A percentile compares a stretch with the other conserved stretches of the same genome.
Evolutionary conservation across 805 yeast genomes (phyloP).

Genomic region (Schizosaccharomyces osmophilus): DNA sequence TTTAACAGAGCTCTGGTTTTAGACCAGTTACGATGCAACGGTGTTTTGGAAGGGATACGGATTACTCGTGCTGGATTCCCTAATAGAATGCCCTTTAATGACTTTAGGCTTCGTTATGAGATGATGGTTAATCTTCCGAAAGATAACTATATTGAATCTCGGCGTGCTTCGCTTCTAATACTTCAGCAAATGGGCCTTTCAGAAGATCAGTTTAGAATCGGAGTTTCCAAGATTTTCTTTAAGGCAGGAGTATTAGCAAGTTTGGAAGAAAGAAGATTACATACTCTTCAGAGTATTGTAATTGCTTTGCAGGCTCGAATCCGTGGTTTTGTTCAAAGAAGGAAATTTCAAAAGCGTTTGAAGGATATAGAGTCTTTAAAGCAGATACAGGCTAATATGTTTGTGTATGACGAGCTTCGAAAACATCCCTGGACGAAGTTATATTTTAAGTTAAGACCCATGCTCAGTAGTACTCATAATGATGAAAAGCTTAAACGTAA

Average conservation of each 20-base stretch:
- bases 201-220: constrained; percentile 33
- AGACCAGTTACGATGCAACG: constrained; percentile 82
- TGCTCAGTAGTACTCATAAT: constrained; percentile 25
- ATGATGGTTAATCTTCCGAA: constrained; percentile 19
- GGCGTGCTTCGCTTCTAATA: constrained; percentile 44
- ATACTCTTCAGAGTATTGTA: constrained; percentile 28
- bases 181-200: constrained; percentile 40
- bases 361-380: constrained; percentile 45
- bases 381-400: constrained; percentile 37
- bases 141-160: constrained; percentile 20
- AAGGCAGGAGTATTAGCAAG: constrained; percentile 56
- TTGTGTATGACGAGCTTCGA: constrained; percentile 22
- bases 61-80: constrained; percentile 96
- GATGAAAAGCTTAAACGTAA: constrained; percentile 7
- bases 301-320: constrained; percentile 37
- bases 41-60: constrained; percentile 92
- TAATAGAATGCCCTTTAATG: constrained; percentile 62
- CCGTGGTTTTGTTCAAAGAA: constrained; percentile 41
- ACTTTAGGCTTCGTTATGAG: constrained; percentile 51
- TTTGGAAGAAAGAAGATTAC: constrained; percentile 54
- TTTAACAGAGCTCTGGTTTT: constrained; percentile 58
- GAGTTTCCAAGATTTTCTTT: constrained; percentile 50
- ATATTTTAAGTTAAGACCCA: constrained; percentile 46
- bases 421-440: constrained; percentile 61
- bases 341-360: constrained; percentile 22